Evolutionary conservation across 208 protist species (phyloP).

Genomic region (Leishmania aethiopica): DNA sequence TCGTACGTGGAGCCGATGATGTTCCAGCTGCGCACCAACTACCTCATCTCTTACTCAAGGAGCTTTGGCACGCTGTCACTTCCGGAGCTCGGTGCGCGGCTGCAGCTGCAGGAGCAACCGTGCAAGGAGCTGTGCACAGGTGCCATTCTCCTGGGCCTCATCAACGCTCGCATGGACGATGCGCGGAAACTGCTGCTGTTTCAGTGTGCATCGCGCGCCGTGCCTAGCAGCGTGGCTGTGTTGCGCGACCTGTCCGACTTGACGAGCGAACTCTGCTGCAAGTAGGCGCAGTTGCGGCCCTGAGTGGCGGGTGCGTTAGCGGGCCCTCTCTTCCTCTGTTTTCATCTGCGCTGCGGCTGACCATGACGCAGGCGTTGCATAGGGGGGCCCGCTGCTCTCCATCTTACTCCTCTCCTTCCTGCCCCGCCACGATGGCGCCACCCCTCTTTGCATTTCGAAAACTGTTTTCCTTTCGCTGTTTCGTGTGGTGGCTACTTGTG

Average conservation of each 20-base stretch:
- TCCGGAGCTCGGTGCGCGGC: slow-evolving; percentile 45
- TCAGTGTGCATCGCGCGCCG: slow-evolving; percentile 23
- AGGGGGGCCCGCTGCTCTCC: not conserved
- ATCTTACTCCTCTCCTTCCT: not conserved
- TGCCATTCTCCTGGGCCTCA: slow-evolving; percentile 91
- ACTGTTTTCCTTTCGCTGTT: not conserved
- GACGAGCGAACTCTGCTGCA: slow-evolving; percentile 24
- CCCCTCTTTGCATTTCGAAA: not conserved
- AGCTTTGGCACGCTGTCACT: slow-evolving; percentile 87
- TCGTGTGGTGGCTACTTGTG: not conserved
- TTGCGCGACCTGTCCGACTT: slow-evolving; percentile 17
- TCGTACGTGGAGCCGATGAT: slow-evolving; percentile 92
- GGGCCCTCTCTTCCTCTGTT: not conserved
- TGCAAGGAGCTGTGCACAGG: slow-evolving; percentile 90
- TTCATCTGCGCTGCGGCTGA: not conserved
- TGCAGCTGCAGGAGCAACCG: slow-evolving; percentile 81
- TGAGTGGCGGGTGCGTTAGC: not conserved
- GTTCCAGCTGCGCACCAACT: slow-evolving; percentile 90
- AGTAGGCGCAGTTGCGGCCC: not conserved
- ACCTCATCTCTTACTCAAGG: slow-evolving; percentile 85
- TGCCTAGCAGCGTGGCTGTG: not conserved
- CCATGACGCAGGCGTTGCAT: not conserved
- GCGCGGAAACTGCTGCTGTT: slow-evolving; percentile 34
- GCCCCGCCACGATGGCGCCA: not conserved
- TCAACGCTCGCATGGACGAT: slow-evolving; percentile 59